A percentile compares a stretch with the other conserved stretches of the same genome.
These are phyloP conservation scores for Mycena capillaripes DNA, from an alignment of 768 basidiomycete species.

Conservation along the genomic window DNA sequence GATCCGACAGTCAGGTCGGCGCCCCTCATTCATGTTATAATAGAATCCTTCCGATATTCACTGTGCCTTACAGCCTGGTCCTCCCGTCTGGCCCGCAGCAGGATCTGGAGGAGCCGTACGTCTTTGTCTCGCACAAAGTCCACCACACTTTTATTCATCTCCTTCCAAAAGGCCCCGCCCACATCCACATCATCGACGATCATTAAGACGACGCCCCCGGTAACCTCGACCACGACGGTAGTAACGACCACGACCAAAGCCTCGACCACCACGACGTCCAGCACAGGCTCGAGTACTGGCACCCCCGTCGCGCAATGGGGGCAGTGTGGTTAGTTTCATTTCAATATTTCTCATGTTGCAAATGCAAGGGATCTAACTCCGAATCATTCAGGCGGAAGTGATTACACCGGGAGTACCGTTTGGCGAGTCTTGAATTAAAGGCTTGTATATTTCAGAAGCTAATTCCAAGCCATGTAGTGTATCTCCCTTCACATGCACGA, in stretches of 20 bases:
- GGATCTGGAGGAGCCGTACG: constrained; percentile 23
- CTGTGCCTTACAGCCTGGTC: constrained; percentile 15
- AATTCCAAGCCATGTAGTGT: background rate
- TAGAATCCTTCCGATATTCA: background rate
- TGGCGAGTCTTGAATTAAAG: no score
- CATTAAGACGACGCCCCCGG: background rate
- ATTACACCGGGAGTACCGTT: no score
- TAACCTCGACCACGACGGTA: background rate
- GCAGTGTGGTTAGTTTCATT: constrained; percentile 4
- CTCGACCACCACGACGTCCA: constrained; percentile 1
- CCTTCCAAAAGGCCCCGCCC: background rate
- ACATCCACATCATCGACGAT: background rate
- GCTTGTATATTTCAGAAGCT: no score
- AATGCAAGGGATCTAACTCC: background rate
- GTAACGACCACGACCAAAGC: no score
- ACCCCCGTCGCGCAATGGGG: constrained; percentile 4
- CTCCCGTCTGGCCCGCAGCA: constrained; percentile 19
- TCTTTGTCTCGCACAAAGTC: background rate
- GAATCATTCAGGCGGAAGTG: background rate
- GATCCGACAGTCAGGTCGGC: no score
- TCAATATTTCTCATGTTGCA: background rate
- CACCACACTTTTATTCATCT: no score
- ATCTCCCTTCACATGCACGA: constrained; percentile 7
- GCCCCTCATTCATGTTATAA: no score
- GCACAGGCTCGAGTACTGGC: background rate